Conservation (phyloP, 2,329 filamentous ascomycete genomes). For the Capronia coronata region DNA sequence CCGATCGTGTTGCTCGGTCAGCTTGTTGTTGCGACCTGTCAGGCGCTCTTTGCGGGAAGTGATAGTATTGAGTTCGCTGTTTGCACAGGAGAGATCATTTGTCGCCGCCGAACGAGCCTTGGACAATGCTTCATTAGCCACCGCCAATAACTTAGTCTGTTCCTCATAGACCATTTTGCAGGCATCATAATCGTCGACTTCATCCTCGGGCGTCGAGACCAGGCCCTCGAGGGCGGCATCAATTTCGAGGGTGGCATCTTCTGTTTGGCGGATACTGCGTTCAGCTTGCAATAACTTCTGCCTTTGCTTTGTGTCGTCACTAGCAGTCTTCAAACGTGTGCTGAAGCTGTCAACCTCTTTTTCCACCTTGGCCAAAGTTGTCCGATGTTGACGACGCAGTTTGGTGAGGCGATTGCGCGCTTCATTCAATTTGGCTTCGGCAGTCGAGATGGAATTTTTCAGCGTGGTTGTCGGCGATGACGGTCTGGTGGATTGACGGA, state of each 20-base stretch:
- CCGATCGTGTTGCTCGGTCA: conserved; percentile 57
- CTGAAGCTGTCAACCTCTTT: conserved; percentile 56
- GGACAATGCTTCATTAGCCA: conserved; percentile 47
- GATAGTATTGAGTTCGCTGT: conserved; percentile 33
- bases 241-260: conserved; percentile 53
- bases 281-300: conserved; percentile 57
- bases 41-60: conserved; percentile 55
- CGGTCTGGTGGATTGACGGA: conserved; percentile 54
- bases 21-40: conserved; percentile 49
- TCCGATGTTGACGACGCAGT: conserved; percentile 56
- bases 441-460: conserved; percentile 58
- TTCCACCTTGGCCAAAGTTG: conserved; percentile 51
- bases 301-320: conserved; percentile 56
- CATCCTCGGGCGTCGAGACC: conserved; percentile 52
- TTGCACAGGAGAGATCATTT: conserved; percentile 45
- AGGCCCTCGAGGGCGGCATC: conserved; percentile 50
- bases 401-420: conserved; percentile 54
- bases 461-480: conserved; percentile 60
- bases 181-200: conserved; percentile 47
- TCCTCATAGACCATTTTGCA: conserved; percentile 51
- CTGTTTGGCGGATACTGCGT: conserved; percentile 57
- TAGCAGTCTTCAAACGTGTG: conserved; percentile 53
- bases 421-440: conserved; percentile 55
- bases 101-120: conserved; percentile 47
- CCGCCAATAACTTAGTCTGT: conserved; percentile 47